Evolutionary conservation across 169 alveolate species (phyloP), one percentile per base, ranked within the genome.

Genomic region (Plasmodium knowlesi): DNA sequence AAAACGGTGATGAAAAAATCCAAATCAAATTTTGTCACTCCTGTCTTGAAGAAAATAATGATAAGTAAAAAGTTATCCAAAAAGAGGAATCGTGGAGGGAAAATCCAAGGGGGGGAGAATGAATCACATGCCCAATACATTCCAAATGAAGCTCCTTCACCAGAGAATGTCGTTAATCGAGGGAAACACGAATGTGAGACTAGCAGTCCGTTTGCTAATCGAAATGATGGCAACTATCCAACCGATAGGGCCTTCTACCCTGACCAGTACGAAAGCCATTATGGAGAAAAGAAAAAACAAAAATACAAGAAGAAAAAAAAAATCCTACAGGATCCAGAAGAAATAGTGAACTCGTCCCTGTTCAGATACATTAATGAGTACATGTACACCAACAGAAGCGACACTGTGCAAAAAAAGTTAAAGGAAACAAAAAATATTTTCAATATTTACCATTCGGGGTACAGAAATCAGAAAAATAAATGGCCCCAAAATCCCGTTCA

Each of bases 401-500:
- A 25, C 54, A 46, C 16, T 19, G 93, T 85, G 5, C 46, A 85
- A 76, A 54, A 85, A 41, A 85, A 85, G 81, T 70, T 85, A 46
- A 85, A 74, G 37, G 82, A 85, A 70, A 85, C 93, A 37, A 85
- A 85, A 53, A 85, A 85, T 54, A 32, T 85, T 85, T 85, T 85
- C 70, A 85, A 70, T 43, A 85, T 85, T 53, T 96, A 96, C 71
- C 97, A 96, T 80, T 92, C 78, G 19, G 97, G 97, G 10, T 96
- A 93, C 79, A 85, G 82, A 46, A 89, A 95, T 32, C 97, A 96
- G 74, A 94, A 93, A 53, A 39, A 83, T 28, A 90, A 89, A 53
- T 96, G 97, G 97, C 97, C 97, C 10, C 72, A 82, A 22, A 95
- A 92, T 25, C 97, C 97, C 28, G 82, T 96, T 92, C 19, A 53